Base-by-base conservation (phyloP, 208 protist genomes). In the Leishmania mexicana region DNA sequence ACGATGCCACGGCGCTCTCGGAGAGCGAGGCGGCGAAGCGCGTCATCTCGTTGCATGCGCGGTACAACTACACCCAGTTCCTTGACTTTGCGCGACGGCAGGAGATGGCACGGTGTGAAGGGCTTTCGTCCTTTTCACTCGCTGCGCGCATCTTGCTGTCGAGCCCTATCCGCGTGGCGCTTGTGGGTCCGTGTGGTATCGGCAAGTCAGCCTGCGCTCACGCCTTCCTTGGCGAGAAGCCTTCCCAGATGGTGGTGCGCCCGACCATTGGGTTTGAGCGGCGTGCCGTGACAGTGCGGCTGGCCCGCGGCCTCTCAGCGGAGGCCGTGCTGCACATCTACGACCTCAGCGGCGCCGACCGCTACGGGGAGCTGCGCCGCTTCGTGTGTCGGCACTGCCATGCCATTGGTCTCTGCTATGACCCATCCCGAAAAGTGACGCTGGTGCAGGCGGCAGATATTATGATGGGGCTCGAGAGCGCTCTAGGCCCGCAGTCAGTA, bases 41-140 rank as follows among this genome's bases (percentile, higher is more conserved):
- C 3, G 91, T 93, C 79, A 96, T 97, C 76, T 97, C 94, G 11
- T 85, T 95, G 19, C 90, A 97, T 83, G 90, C 94, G 54, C 85
- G 94, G 45, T 97, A 97, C 85, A 97, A 93, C 85, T 97, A 90
- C 84, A 96, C 94, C 0, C 94, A 97, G 85, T 97, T 97, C 72
- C 85, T 97, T 31, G 92, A 97, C 77, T 97, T 95, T 85, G 86
- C 90, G 7, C 85, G 90, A 1, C 87, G 93, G 45, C 86, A 91
- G 72, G 92, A 97, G 85, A 91, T 95, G 90, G 90, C 92, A 24
- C 87, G 90, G 35, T 95, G 94, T 58, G 87, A 95, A 57, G 94
- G 92, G 13, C 80, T 97, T 17, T 93, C 90, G 21, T 94, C 88
- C 60, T 96, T 97, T 75, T 92, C 89, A 2, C 87, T 93, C 17